Percentiles rank a stretch among this genome's conserved stretches.
Conservation (phyloP, 768 basidiomycete genomes). For the Dentipellis sp. region DNA sequence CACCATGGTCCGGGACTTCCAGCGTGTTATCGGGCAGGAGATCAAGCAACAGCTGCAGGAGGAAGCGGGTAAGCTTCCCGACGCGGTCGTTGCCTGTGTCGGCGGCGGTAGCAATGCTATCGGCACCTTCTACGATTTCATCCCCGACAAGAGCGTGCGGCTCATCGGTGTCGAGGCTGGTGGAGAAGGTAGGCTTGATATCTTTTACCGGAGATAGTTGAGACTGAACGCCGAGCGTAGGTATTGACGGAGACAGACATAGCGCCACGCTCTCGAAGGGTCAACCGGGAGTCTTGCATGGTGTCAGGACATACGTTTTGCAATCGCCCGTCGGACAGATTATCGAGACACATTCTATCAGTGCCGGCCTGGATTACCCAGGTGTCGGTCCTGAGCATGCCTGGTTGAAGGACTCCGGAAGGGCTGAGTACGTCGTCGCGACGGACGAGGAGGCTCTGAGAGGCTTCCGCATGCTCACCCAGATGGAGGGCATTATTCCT, state of each 20-base stretch:
- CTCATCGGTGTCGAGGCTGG: conserved; percentile 95
- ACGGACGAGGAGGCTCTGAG: conserved; percentile 91
- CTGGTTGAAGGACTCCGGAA: conserved; percentile 89
- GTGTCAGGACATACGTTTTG: conserved; percentile 90
- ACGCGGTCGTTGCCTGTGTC: conserved; percentile 92
- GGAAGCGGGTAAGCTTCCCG: conserved; percentile 76
- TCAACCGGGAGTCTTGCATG: conserved; percentile 90
- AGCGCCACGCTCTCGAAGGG: conserved; percentile 92
- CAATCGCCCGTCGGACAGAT: conserved; percentile 89
- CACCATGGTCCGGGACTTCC: conserved; percentile 97
- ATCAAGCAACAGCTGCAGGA: conserved; percentile 82
- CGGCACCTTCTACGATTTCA: conserved; percentile 96
- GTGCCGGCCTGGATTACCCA: conserved; percentile 92
- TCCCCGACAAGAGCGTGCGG: conserved; percentile 75
- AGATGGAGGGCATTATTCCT: conserved; percentile 95
- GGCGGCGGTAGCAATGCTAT: conserved; percentile 98
- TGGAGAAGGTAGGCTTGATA: conserved; percentile 70
- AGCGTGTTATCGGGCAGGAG: conserved; percentile 89
- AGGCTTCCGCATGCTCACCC: conserved; percentile 87
- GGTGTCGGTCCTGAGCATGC: conserved; percentile 98
- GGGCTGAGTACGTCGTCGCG: conserved; percentile 89
- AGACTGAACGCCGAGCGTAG: conserved; percentile 25
- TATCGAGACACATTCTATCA: conserved; percentile 94
- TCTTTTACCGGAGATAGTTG: background rate
- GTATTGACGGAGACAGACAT: conserved; percentile 76